Conservation (phyloP, 1,139 yeast species). For the Trichomonascaceae sp. region DNA sequence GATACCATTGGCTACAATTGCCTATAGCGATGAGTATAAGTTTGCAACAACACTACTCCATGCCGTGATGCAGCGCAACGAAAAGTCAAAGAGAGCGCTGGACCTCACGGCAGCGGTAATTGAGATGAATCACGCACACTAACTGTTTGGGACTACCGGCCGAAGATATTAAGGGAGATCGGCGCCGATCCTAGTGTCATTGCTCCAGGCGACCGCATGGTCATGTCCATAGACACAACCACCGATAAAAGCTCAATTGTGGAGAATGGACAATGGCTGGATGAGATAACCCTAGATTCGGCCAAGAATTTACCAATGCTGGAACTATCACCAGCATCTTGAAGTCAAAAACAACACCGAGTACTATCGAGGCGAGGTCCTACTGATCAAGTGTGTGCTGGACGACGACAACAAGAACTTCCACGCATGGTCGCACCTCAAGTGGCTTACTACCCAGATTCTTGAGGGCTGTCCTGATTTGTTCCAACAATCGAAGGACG, state of each 20-base stretch:
- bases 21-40: conserved; percentile 63
- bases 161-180: conserved; percentile 34
- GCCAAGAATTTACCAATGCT: conserved; percentile 90
- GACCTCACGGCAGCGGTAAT: conserved; percentile 52
- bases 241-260: conserved; percentile 8
- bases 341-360: conserved; percentile 6
- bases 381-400: conserved; percentile 52
- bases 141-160: conserved; percentile 81
- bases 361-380: conserved; percentile 42
- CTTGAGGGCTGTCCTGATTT: too few species aligned
- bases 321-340: conserved; percentile 69
- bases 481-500: too few species aligned
- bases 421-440: conserved; percentile 90
- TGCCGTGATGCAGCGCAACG: conserved; percentile 46
- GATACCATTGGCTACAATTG: conserved; percentile 48
- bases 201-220: conserved; percentile 20
- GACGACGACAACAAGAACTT: conserved; percentile 78
- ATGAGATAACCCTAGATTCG: conserved; percentile 55
- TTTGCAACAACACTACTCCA: conserved; percentile 47
- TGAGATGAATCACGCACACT: conserved; percentile 71
- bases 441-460: conserved; percentile 38
- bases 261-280: conserved; percentile 51
- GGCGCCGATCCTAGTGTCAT: conserved; percentile 27
- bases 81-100: conserved; percentile 59
- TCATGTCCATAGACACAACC: conserved; percentile 1